Evolutionary conservation across 1,139 yeast genomes (phyloP).

Genomic region (Williopsis jadinii): DNA sequence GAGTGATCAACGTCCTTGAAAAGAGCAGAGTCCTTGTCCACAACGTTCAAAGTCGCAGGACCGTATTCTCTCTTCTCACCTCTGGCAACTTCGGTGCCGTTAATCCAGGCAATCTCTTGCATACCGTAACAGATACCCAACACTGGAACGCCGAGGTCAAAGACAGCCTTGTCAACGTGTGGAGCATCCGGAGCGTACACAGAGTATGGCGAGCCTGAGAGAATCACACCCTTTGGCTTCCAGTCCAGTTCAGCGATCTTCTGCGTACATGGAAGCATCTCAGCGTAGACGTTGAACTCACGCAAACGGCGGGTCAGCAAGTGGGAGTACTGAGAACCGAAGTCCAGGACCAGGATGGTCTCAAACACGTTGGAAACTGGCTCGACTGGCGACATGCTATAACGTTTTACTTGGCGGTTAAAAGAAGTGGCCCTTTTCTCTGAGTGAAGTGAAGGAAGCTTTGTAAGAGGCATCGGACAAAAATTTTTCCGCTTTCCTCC

Average conservation of each 20-base stretch:
- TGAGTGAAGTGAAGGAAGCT: too few relatives aligned
- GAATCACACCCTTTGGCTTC: slow-evolving; percentile 94
- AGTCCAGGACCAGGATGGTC: slow-evolving; percentile 94
- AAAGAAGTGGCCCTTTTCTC: neutral
- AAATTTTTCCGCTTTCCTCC: too few relatives aligned
- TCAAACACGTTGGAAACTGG: slow-evolving; percentile 79
- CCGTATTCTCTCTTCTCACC: slow-evolving; percentile 99
- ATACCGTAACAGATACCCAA: slow-evolving; percentile 98
- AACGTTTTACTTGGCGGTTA: neutral
- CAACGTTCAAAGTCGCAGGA: slow-evolving; percentile 81
- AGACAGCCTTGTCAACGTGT: slow-evolving; percentile 92
- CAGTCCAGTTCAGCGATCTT: slow-evolving; percentile 85
- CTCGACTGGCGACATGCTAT: slow-evolving; percentile 20
- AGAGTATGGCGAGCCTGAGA: slow-evolving; percentile 98
- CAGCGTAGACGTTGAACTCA: slow-evolving; percentile 97
- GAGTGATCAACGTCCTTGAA: slow-evolving; percentile 88
- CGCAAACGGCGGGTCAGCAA: slow-evolving; percentile 94
- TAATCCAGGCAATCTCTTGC: slow-evolving; percentile 99
- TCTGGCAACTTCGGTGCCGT: slow-evolving; percentile 91
- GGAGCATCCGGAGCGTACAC: slow-evolving; percentile 95
- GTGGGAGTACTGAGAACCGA: slow-evolving; percentile 98
- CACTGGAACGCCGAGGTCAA: slow-evolving; percentile 87
- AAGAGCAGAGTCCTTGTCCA: slow-evolving; percentile 60
- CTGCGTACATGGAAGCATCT: slow-evolving; percentile 98
- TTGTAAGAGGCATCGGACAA: too few relatives aligned